phyloP scores from a whole-genome alignment of 2,329 filamentous ascomycete genomes.

The Cadophora sp. region DNA sequence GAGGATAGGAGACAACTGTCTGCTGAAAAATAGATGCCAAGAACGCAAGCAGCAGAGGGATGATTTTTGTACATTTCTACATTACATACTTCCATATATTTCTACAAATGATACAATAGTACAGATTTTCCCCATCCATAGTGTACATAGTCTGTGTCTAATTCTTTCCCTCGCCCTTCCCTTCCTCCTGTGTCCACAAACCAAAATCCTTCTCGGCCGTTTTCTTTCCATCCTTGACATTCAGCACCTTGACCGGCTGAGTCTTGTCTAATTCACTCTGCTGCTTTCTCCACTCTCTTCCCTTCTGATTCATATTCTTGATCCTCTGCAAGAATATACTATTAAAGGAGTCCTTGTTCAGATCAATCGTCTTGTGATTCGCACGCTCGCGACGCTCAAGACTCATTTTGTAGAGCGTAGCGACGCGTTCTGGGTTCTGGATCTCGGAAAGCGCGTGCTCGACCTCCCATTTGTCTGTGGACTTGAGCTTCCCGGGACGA shows the following conservation, averaged over 20 bases:
- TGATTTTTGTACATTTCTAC: conserved; percentile 21
- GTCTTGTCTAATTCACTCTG: conserved; percentile 59
- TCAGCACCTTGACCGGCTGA: conserved; percentile 55
- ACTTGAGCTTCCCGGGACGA: conserved; percentile 60
- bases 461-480: conserved; percentile 68
- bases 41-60: background rate
- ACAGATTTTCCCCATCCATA: background rate
- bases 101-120: background rate
- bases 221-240: conserved; percentile 35
- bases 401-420: conserved; percentile 60
- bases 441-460: conserved; percentile 79
- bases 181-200: background rate
- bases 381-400: conserved; percentile 61
- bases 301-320: conserved; percentile 56
- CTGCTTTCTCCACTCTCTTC: conserved; percentile 62
- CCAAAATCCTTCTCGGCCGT: background rate
- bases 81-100: background rate
- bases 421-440: conserved; percentile 47
- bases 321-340: conserved; percentile 46
- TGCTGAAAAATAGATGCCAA: too few species aligned
- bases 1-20: too few species aligned
- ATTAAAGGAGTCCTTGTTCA: conserved; percentile 30
- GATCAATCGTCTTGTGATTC: conserved; percentile 45
- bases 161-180: background rate
- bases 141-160: background rate